These are phyloP conservation scores for Cyclotella kingstonii DNA, from an alignment of 108 stramenopile species.

Conservation along the genomic window DNA sequence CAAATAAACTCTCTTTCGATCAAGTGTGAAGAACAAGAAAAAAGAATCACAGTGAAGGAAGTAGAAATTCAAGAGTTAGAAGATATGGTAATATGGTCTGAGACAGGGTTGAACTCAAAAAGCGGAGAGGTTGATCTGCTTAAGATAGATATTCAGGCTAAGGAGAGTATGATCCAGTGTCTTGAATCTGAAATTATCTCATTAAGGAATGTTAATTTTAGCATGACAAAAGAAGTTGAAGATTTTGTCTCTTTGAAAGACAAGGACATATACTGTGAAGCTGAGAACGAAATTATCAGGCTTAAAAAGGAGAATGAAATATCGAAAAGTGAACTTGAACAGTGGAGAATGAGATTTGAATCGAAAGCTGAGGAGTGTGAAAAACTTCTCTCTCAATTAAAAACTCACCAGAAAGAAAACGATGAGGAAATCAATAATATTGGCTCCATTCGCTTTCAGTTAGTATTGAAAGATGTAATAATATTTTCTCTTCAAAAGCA, in stretches of 20 bases:
- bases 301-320: no score
- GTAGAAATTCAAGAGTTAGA: conserved; percentile 4
- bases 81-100: conserved; percentile 15
- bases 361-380: not conserved
- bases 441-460: not conserved
- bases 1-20: not conserved
- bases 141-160: not conserved
- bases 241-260: no score
- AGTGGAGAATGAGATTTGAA: no score
- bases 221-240: not conserved
- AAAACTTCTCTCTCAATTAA: no score
- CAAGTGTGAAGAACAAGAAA: not conserved
- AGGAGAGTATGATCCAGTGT: not conserved
- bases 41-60: not conserved
- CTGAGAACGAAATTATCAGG: no score
- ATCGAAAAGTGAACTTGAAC: no score
- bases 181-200: not conserved
- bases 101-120: not conserved
- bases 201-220: not conserved
- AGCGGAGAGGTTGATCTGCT: not conserved
- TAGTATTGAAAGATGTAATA: not conserved
- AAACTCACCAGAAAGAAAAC: not conserved
- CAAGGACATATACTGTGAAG: no score
- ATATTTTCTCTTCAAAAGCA: not conserved
- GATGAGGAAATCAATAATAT: not conserved